Conservation (phyloP, 192 early-diverging fungal species). For the Entomortierella parvispora region DNA sequence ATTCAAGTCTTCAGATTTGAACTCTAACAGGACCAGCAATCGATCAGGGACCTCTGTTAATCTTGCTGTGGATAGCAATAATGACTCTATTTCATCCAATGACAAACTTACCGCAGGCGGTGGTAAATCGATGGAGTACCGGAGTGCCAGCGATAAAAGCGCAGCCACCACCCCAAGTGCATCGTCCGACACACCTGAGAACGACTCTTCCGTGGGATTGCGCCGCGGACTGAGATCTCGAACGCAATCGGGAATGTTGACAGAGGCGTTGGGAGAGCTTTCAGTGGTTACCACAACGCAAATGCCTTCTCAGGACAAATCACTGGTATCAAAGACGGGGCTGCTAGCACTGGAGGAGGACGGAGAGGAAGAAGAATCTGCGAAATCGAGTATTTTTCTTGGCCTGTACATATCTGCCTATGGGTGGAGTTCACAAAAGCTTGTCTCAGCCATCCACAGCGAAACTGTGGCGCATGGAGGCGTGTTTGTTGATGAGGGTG, state of each 20-base stretch:
- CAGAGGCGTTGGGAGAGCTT: slow-evolving; percentile 28
- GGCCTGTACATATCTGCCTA: slow-evolving; percentile 32
- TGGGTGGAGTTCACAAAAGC: slow-evolving; percentile 7
- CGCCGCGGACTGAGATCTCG: slow-evolving; percentile 10
- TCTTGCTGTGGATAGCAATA: not conserved
- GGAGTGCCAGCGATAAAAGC: not conserved
- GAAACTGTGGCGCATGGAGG: slow-evolving; percentile 22
- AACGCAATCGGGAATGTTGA: slow-evolving; percentile 28
- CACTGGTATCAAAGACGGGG: not conserved
- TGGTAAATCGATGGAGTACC: not conserved
- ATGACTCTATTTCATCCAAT: not conserved
- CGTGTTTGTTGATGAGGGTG: slow-evolving; percentile 15
- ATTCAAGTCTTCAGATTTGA: not conserved
- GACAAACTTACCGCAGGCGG: not conserved
- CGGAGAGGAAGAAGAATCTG: slow-evolving; percentile 5
- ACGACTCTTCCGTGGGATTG: not conserved
- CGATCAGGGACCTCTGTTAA: not conserved
- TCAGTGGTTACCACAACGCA: slow-evolving; percentile 7
- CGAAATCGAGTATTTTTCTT: slow-evolving; percentile 21
- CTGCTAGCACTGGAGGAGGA: slow-evolving; percentile 4
- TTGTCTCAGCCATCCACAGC: slow-evolving; percentile 1
- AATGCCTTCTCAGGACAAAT: slow-evolving; percentile 2
- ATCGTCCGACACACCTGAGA: not conserved
- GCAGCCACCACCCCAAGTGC: not conserved
- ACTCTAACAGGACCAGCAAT: not conserved